Percentiles rank a stretch among this genome's conserved stretches.
phyloP scores from a whole-genome alignment of 1,284 basidiomycete species.

The Moesziomyces globuligerus region DNA sequence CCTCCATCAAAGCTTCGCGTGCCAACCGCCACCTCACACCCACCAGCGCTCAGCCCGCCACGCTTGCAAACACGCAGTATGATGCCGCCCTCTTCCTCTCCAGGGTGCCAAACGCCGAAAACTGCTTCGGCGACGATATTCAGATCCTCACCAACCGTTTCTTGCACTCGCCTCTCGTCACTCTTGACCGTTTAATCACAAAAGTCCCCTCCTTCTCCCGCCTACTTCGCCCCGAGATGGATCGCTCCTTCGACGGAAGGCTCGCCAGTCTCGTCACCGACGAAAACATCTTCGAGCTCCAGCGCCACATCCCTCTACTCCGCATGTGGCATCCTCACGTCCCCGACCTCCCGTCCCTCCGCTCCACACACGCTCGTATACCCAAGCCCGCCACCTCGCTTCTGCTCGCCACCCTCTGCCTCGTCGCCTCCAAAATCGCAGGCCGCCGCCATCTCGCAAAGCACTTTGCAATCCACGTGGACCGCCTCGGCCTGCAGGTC shows the following conservation, averaged over 20 bases:
- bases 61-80: conserved; percentile 3
- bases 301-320: conserved; percentile 8
- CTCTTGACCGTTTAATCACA: conserved; percentile 30
- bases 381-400: conserved; percentile 20
- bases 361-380: neutral
- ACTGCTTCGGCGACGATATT: neutral
- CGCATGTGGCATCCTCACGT: conserved; percentile 39
- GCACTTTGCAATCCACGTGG: conserved; percentile 23
- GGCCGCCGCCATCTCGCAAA: conserved; percentile 10
- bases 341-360: conserved; percentile 8
- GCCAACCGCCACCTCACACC: too few relatives aligned
- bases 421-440: conserved; percentile 28
- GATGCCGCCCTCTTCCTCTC: conserved; percentile 23
- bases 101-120: neutral
- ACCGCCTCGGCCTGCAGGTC: conserved; percentile 30
- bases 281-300: conserved; percentile 19
- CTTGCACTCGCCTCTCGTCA: conserved; percentile 13
- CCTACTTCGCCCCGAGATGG: conserved; percentile 15
- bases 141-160: conserved; percentile 7
- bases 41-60: neutral
- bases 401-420: conserved; percentile 18
- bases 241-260: conserved; percentile 15
- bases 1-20: neutral
- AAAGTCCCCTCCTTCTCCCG: conserved; percentile 19
- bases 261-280: conserved; percentile 18